Evolutionary conservation across 345 rosid genomes (phyloP), one percentile per base, ranked within the genome.

Genomic region (Eucalyptus cladocalyx): DNA sequence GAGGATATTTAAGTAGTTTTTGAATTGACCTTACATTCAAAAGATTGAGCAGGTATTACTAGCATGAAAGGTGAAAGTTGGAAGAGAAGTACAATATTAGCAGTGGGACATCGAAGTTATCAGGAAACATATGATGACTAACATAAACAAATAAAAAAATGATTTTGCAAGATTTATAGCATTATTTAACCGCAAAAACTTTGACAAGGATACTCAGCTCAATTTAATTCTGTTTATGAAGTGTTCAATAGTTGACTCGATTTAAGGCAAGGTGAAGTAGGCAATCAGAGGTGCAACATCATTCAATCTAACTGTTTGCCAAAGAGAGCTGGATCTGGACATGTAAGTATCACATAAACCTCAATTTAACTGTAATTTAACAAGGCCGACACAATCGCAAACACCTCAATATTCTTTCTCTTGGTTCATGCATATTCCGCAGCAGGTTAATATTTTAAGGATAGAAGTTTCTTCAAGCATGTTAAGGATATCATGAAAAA

Each of bases 1-100:
- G 99, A 67, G 98, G 99, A 88, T 95, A 97, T 91, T 95, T 97
- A 87, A 97, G 92, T 91, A 97, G 95, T 89, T 95, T 93, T 89
- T 97, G 96, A 89, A 97, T 97, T 34, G 95, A 94, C 93, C 99
- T 97, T 88, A 42, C 72, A 93, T 91, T 56, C 62, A 91, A 86
- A 90, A 87, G 34, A 28, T 89, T 53, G 69, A 62, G 9, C 69
- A 62, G 69, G 69, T 30, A 1, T 62, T 62, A 62, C 69, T 6
- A 62, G 34, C 69, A 62, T 30, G 69, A 28, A 62, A 62, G 34
- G 34, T 62, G 69, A 62, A 62, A 62, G 34, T 14, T 62, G 69
- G 69, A 62, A 30, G 69, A 62, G 69, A 62, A 62, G 34, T 62
- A 62, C 34, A 62, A 30, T 6, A 62, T 62, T 62, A 62, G 69